Conservation (phyloP, 768 basidiomycete genomes). For the Hirschioporus abietinus region DNA sequence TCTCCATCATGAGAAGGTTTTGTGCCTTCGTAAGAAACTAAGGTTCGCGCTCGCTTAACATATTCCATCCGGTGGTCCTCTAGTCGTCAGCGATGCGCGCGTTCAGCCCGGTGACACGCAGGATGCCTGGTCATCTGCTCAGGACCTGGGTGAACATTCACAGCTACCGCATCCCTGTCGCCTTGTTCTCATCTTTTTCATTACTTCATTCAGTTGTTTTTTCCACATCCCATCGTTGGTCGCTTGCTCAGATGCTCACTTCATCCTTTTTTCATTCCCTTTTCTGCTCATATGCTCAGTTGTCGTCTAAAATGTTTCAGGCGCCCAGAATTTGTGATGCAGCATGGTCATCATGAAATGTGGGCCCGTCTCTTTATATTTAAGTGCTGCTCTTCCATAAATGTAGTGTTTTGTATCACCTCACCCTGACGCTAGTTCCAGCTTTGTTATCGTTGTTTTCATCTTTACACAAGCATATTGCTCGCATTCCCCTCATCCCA, state of each 20-base stretch:
- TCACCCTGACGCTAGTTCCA: no score
- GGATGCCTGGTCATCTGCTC: not conserved
- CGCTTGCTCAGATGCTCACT: not conserved
- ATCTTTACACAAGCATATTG: not conserved
- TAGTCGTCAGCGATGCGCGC: not conserved
- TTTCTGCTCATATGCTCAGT: not conserved
- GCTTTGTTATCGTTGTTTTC: no score
- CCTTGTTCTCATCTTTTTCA: not conserved
- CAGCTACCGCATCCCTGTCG: no score
- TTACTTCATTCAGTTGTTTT: not conserved
- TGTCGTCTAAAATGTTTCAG: not conserved
- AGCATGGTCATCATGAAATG: no score
- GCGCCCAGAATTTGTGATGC: no score
- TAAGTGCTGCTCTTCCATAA: no score
- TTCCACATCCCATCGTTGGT: not conserved
- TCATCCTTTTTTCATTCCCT: not conserved
- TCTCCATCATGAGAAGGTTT: not conserved
- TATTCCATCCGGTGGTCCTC: not conserved
- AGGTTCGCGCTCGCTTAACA: not conserved
- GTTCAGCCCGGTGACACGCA: not conserved
- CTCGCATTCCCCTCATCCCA: not conserved
- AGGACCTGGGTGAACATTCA: not conserved
- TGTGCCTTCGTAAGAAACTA: not conserved
- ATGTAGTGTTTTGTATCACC: no score
- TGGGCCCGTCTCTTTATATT: no score